Evolutionary conservation across 2,329 filamentous ascomycete genomes (phyloP).

Genomic region (Fusarium sp.): DNA sequence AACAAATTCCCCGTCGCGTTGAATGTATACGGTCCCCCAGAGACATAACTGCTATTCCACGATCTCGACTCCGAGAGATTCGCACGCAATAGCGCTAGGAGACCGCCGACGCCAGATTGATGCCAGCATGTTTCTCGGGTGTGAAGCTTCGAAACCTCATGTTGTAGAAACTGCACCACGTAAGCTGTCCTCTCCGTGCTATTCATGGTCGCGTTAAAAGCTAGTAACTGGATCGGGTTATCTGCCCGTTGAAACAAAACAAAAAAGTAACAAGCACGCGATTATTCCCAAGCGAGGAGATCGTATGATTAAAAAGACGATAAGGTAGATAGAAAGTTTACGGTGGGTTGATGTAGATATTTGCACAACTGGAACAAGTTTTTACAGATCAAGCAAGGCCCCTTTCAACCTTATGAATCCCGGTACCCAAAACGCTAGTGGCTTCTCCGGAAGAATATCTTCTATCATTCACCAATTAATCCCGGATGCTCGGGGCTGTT

Average conservation of each 20-base stretch:
- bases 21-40: background rate
- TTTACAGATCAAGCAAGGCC: too few species aligned
- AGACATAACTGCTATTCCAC: background rate
- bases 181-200: background rate
- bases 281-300: background rate
- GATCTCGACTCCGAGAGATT: background rate
- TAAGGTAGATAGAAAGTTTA: background rate
- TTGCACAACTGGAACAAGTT: background rate
- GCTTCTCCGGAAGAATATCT: background rate
- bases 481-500: background rate
- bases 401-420: background rate
- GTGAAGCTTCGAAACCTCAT: background rate
- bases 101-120: constrained; percentile 1
- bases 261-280: background rate
- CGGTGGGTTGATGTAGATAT: background rate
- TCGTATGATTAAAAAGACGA: background rate
- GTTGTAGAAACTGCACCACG: constrained; percentile 1
- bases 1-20: constrained; percentile 3
- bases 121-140: constrained; percentile 5
- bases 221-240: background rate
- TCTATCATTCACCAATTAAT: background rate
- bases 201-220: background rate
- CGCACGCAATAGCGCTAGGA: background rate
- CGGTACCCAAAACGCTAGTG: background rate
- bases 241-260: background rate